A percentile compares a stretch with the other conserved stretches of the same genome.
These are phyloP conservation scores for Eutypella sp. DNA, from an alignment of 2,329 filamentous ascomycete genomes.

Conservation along the genomic window DNA sequence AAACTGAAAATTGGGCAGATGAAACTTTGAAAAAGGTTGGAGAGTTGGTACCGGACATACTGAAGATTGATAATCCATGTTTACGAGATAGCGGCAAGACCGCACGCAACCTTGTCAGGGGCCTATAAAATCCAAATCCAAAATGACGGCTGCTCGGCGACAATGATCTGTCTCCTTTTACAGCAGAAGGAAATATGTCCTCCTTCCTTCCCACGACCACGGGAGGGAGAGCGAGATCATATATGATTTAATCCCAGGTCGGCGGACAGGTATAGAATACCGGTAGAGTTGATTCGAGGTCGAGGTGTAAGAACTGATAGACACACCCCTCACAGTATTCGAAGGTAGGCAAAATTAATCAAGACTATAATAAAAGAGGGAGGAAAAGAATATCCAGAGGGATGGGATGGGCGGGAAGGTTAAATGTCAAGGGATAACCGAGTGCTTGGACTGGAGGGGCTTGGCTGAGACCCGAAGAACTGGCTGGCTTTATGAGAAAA, in stretches of 20 bases:
- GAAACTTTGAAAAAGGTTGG: background rate
- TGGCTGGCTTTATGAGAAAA: background rate
- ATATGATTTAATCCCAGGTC: background rate
- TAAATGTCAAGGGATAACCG: background rate
- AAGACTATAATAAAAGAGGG: background rate
- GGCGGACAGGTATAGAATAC: background rate
- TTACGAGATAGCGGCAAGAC: background rate
- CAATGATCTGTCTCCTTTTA: too few species aligned
- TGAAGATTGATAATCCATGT: background rate
- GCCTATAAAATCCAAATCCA: too few species aligned
- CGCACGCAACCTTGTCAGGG: too few species aligned
- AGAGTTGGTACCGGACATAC: background rate
- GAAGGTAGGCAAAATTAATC: background rate
- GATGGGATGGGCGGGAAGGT: background rate
- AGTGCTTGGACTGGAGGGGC: background rate
- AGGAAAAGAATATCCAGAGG: background rate
- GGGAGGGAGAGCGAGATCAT: background rate
- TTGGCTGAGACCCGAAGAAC: background rate
- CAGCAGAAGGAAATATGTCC: too few species aligned
- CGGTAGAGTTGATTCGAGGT: too few species aligned
- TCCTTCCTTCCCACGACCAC: too few species aligned
- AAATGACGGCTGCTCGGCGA: too few species aligned
- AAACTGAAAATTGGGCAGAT: too few species aligned
- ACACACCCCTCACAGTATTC: too few species aligned
- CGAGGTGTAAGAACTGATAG: background rate